Percentiles rank a stretch among this genome's conserved stretches.
phyloP scores from a whole-genome alignment of 2,329 filamentous ascomycete genomes.

The Stenocarpella maydis region DNA sequence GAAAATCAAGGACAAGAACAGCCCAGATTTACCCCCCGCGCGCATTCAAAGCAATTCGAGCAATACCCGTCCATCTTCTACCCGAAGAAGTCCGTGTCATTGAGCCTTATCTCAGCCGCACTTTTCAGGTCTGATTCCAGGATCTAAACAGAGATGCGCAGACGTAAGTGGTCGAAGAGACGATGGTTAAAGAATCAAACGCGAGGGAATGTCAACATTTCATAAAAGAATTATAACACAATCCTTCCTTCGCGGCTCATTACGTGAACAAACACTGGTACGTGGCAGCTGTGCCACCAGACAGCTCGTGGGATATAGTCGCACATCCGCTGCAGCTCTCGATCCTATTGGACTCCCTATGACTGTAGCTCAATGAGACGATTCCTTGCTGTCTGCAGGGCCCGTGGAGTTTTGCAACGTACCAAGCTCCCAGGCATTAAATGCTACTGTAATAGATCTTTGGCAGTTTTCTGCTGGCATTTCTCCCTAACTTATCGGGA shows the following conservation, averaged over 20 bases:
- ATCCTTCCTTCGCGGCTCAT: not conserved
- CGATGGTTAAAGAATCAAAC: not conserved
- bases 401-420: not conserved
- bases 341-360: not conserved
- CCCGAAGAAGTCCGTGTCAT: constrained; percentile 1
- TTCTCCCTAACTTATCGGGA: not conserved
- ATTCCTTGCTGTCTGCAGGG: not conserved
- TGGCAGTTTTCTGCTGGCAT: not conserved
- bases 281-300: not conserved
- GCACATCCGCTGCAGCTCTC: not conserved
- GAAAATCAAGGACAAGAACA: not conserved
- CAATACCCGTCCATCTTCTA: not conserved
- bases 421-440: not conserved
- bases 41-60: not conserved
- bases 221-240: not conserved
- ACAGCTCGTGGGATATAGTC: not conserved
- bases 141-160: not conserved
- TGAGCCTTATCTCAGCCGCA: constrained; percentile 29
- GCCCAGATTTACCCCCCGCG: too few relatives aligned
- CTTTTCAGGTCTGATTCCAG: not conserved
- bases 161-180: not conserved
- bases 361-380: not conserved
- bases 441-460: not conserved
- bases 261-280: too few relatives aligned
- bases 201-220: not conserved